Conservation (phyloP, 768 basidiomycete species). For the Suillus ampliporus region DNA sequence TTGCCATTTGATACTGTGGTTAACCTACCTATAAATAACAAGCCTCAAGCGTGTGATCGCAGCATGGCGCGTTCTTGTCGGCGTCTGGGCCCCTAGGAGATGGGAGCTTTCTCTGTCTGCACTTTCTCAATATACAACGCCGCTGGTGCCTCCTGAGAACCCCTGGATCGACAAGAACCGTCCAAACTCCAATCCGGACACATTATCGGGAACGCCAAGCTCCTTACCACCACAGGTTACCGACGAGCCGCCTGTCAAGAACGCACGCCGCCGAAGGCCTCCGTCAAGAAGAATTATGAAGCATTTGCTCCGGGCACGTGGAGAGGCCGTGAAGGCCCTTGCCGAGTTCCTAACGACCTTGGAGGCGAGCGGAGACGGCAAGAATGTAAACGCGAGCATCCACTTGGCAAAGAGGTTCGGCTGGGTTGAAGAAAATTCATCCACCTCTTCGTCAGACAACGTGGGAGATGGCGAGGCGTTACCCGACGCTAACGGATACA, state of each 20-base stretch:
- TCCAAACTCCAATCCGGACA: constrained; percentile 23
- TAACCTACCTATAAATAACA: constrained; percentile 1
- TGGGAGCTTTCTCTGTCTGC: constrained; percentile 84
- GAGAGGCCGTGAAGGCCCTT: constrained; percentile 79
- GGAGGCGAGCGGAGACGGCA: constrained; percentile 49
- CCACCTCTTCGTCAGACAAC: constrained; percentile 20
- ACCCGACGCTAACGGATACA: constrained; percentile 52
- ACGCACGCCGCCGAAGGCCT: constrained; percentile 51
- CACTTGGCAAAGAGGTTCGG: constrained; percentile 54
- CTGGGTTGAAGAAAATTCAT: constrained; percentile 40
- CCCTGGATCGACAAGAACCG: constrained; percentile 68
- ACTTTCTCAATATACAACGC: constrained; percentile 74
- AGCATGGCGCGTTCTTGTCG: constrained; percentile 96
- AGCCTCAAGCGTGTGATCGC: constrained; percentile 88
- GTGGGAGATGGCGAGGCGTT: constrained; percentile 33
- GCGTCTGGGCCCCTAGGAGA: constrained; percentile 86
- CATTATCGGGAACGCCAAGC: constrained; percentile 4
- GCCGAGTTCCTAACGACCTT: constrained; percentile 74
- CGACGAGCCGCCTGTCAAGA: constrained; percentile 43
- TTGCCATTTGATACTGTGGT: constrained; percentile 2
- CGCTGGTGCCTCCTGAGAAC: constrained; percentile 66
- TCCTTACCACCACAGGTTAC: constrained; percentile 27
- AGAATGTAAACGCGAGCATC: constrained; percentile 52
- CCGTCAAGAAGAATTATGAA: constrained; percentile 86
- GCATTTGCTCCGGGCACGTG: constrained; percentile 87